Base-by-base conservation (phyloP, 148 eudicot species). In the Amaranthus hypochondriacus region DNA sequence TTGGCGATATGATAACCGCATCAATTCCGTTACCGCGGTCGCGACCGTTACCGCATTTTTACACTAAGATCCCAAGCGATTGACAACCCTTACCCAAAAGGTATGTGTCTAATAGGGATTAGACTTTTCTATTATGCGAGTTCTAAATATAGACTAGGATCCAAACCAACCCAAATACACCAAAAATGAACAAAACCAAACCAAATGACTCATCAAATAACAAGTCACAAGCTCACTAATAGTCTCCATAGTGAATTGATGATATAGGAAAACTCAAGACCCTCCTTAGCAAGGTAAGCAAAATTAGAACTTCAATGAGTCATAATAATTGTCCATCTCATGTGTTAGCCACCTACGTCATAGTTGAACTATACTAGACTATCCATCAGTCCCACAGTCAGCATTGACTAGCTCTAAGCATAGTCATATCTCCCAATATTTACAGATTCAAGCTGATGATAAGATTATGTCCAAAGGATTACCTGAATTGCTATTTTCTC, bases 401-500 rank as follows among this genome's bases (percentile, higher is more conserved):
- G 6, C 5, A 58, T 58, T 58, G 62, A n/a, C 15, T 58, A n/a
- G 21, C 39, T 58, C 62, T 0, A 5, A 58, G 39, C 53, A 66
- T 7, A 28, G 47, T 47, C 53, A 6, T 4, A 48, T 46, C 6
- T 18, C 47, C 2, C 55, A 60, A 28, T 46, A 0, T 12, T 21
- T 53, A 54, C 46, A 62, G 0, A 62, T 52, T 39, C 48, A 50
- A 58, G 48, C 15, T 39, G 56, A n/a, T 9, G 48, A 43, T 56
- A 54, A 28, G 43, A 58, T 46, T 6, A 15, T 48, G 48, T 53
- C 13, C 58, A 73, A 64, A 13, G 71, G 67, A 15, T 69, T 73
- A 95, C 99, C 96, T 86, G 89, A 69, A 89, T 79, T 14, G 89
- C 90, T 70, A 92, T 83, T 84, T 84, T 90, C 67, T 82, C 84